Conservation (phyloP, 108 stramenopile species). For the Bacterosira constricta region DNA sequence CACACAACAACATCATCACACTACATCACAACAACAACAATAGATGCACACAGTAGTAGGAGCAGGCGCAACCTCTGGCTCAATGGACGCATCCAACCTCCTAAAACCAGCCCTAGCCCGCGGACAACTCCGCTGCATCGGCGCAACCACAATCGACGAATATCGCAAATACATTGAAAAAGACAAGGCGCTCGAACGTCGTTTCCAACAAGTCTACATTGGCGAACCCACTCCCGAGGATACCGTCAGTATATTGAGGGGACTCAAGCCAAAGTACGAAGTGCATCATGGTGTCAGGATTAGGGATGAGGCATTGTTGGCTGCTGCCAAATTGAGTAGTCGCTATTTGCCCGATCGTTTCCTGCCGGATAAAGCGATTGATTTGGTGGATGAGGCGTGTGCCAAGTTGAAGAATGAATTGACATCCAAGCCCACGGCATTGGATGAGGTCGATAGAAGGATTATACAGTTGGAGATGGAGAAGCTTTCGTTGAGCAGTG, state of each 20-base stretch:
- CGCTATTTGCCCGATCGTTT: slow-evolving; percentile 97
- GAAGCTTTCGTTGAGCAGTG: slow-evolving; percentile 31
- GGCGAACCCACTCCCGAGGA: slow-evolving; percentile 96
- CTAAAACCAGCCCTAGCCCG: slow-evolving; percentile 98
- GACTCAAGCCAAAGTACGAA: slow-evolving; percentile 96
- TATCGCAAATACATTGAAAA: slow-evolving; percentile 97
- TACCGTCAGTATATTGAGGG: slow-evolving; percentile 97
- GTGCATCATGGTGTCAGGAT: slow-evolving; percentile 97
- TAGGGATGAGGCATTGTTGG: slow-evolving; percentile 95
- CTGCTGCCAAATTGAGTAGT: slow-evolving; percentile 95
- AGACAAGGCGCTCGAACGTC: slow-evolving; percentile 97
- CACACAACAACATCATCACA: not conserved
- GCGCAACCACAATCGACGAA: slow-evolving; percentile 98
- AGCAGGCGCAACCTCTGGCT: slow-evolving; percentile 89
- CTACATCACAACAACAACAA: not conserved
- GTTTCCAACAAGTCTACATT: slow-evolving; percentile 98
- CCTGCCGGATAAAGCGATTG: slow-evolving; percentile 88
- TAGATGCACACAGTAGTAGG: slow-evolving; percentile 98
- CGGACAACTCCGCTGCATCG: slow-evolving; percentile 97
- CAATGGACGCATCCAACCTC: slow-evolving; percentile 98
- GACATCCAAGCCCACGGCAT: slow-evolving; percentile 65
- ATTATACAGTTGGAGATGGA: slow-evolving; percentile 78
- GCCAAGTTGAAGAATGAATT: slow-evolving; percentile 90
- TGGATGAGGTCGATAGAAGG: slow-evolving; percentile 56
- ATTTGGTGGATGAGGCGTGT: slow-evolving; percentile 98